Evolutionary conservation across 2,329 filamentous ascomycete species (phyloP).

Genomic region (Biscogniauxia mediterranea): DNA sequence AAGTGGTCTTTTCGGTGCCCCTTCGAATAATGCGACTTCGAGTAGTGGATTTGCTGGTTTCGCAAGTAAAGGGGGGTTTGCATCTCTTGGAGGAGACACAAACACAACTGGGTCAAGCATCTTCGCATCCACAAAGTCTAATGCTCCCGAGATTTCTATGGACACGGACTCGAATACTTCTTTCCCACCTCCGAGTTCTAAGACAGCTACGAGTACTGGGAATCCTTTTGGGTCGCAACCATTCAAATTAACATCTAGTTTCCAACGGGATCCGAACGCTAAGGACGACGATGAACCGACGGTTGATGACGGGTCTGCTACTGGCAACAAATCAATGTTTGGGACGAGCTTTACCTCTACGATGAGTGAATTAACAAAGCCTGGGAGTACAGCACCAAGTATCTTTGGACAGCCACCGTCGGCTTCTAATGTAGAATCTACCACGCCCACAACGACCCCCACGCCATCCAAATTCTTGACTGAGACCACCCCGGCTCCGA

Average conservation of each 20-base stretch:
- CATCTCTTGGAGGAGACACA: conserved; percentile 41
- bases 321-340: conserved; percentile 53
- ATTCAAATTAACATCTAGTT: conserved; percentile 68
- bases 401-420: conserved; percentile 21
- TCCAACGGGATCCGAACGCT: conserved; percentile 61
- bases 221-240: conserved; percentile 48
- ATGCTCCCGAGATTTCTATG: conserved; percentile 33
- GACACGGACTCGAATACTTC: conserved; percentile 34
- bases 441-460: conserved; percentile 53
- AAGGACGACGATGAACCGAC: conserved; percentile 57
- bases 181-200: conserved; percentile 40
- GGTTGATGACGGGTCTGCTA: conserved; percentile 24
- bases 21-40: conserved; percentile 12
- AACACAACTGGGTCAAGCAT: conserved; percentile 35
- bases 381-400: conserved; percentile 21
- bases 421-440: conserved; percentile 33
- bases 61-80: conserved; percentile 55
- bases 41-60: conserved; percentile 44
- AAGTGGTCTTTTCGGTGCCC: conserved; percentile 18
- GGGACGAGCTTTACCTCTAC: conserved; percentile 60
- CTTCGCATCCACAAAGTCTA: conserved; percentile 39
- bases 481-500: conserved; percentile 34
- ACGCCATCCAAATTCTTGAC: conserved; percentile 47
- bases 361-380: conserved; percentile 47
- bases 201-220: conserved; percentile 31